Conservation (phyloP, 73 alveolate genomes). For the Halteria grandinella region DNA sequence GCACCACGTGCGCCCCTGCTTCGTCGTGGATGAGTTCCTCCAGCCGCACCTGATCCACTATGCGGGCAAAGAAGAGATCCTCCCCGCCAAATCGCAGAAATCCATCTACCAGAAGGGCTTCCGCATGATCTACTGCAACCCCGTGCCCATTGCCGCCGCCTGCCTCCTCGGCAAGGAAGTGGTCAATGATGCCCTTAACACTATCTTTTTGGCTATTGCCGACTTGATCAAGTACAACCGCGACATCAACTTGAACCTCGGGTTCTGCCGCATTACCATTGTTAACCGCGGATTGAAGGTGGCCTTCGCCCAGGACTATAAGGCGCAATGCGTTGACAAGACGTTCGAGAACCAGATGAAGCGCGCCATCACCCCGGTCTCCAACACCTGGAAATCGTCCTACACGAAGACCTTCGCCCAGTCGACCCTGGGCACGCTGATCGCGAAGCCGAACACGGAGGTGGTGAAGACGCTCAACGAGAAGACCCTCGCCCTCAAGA, state of each 20-base stretch:
- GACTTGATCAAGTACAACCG: conserved; percentile 71
- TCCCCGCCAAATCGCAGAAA: conserved; percentile 74
- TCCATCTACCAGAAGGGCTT: conserved; percentile 88
- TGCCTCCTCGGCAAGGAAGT: conserved; percentile 76
- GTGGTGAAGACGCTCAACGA: conserved; percentile 49
- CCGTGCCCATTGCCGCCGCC: conserved; percentile 90
- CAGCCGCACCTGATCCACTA: conserved; percentile 72
- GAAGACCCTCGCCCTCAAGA: conserved; percentile 64
- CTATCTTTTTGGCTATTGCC: conserved; percentile 79
- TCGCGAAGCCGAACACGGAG: conserved; percentile 49
- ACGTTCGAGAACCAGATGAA: conserved; percentile 62
- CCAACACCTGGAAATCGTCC: conserved; percentile 66
- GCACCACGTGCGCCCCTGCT: conserved; percentile 72
- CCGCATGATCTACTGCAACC: conserved; percentile 86
- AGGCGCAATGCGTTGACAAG: conserved; percentile 54
- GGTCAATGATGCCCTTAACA: conserved; percentile 78
- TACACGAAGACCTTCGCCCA: conserved; percentile 56
- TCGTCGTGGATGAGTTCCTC: conserved; percentile 80
- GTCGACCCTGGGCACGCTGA: conserved; percentile 56
- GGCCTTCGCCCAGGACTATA: conserved; percentile 70
- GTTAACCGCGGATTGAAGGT: conserved; percentile 67
- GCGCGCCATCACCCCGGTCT: conserved; percentile 51
- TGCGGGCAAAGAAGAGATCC: conserved; percentile 79
- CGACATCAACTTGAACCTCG: conserved; percentile 72
- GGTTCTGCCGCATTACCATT: no score